Evolutionary conservation across 2,329 filamentous ascomycete species (phyloP).

Genomic region (Aspergillus sp.): DNA sequence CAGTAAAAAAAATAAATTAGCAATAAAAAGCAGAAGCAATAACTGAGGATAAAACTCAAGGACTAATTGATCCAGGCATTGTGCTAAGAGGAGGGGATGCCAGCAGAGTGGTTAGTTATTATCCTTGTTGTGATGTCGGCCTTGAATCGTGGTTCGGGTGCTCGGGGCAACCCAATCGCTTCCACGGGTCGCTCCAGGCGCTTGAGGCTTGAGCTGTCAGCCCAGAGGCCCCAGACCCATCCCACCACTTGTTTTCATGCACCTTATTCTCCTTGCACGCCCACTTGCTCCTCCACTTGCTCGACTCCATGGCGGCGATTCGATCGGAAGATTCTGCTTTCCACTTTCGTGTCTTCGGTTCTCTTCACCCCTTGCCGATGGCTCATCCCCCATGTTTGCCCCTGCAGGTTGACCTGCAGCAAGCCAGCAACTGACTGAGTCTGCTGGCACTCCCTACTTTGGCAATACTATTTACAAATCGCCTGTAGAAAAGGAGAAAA

Average conservation of each 20-base stretch:
- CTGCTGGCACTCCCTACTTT: not conserved
- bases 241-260: not conserved
- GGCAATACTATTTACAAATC: too few relatives aligned
- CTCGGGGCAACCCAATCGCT: constrained; percentile 22
- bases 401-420: not conserved
- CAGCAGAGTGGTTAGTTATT: not conserved
- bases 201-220: constrained; percentile 4
- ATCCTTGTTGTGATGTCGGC: constrained; percentile 12
- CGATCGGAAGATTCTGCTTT: not conserved
- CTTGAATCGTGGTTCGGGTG: constrained; percentile 18
- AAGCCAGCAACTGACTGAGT: not conserved
- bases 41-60: not conserved
- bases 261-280: not conserved
- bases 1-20: constrained; percentile 4
- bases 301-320: not conserved
- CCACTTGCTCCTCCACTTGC: not conserved
- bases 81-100: not conserved
- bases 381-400: not conserved
- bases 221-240: not conserved
- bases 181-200: constrained; percentile 2
- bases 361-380: not conserved
- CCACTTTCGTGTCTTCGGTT: not conserved
- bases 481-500: too few relatives aligned
- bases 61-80: not conserved
- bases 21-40: constrained; percentile 3